phyloP scores from a whole-genome alignment of 208 protist species.

The Trypanosoma caninum region DNA sequence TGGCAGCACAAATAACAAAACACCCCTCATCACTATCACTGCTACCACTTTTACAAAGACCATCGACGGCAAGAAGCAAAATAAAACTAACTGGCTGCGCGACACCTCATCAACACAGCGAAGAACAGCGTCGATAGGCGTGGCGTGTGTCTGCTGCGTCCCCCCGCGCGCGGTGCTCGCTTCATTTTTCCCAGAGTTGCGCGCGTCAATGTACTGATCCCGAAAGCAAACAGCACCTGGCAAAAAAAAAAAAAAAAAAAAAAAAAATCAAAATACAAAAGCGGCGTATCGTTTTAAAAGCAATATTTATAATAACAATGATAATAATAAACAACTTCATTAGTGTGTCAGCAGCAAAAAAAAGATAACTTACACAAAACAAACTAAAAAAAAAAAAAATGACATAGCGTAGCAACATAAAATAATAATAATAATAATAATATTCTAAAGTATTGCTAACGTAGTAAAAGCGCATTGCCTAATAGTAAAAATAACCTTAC shows the following conservation, averaged over 20 bases:
- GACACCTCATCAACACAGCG: constrained; percentile 16
- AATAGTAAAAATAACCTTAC: background rate
- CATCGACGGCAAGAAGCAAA: too few relatives aligned
- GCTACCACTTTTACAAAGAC: too few relatives aligned
- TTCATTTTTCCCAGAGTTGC: background rate
- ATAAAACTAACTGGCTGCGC: constrained; percentile 2
- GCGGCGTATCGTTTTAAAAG: background rate
- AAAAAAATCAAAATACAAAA: too few relatives aligned
- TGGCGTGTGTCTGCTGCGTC: background rate
- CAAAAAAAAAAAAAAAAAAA: too few relatives aligned
- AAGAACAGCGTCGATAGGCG: constrained; percentile 17
- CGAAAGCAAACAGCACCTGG: too few relatives aligned
- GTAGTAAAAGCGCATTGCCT: background rate
- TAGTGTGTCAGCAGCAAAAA: background rate
- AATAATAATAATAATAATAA: constrained; percentile 1
- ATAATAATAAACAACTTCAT: background rate
- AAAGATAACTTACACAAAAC: background rate
- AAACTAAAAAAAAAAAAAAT: background rate
- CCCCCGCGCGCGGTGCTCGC: background rate
- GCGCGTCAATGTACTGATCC: constrained; percentile 6
- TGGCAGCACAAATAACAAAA: background rate
- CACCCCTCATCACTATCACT: too few relatives aligned
- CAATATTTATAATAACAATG: background rate
- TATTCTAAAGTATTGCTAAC: background rate
- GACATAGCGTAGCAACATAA: background rate